Conservation (phyloP, 2,329 filamentous ascomycete species). For the Pezicula radicicola region DNA sequence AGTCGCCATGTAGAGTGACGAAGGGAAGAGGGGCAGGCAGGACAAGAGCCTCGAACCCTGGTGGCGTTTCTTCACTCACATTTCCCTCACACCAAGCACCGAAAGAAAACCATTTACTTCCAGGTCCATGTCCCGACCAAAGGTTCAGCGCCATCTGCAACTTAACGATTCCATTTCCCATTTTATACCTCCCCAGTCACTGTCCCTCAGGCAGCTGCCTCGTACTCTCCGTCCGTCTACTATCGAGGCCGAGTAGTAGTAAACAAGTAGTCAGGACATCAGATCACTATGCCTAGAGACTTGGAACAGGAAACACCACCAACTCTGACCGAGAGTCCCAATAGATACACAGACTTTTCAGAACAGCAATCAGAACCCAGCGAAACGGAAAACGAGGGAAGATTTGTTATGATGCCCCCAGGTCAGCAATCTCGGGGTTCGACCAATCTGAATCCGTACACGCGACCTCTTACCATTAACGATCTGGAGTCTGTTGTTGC, state of each 20-base stretch:
- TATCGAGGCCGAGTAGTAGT: no score
- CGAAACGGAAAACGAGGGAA: neutral
- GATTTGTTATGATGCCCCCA: slow-evolving; percentile 20
- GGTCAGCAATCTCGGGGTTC: slow-evolving; percentile 14
- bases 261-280: neutral
- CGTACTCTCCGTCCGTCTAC: no score
- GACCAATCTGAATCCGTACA: slow-evolving; percentile 67
- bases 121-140: no score
- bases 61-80: no score
- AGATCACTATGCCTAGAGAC: neutral
- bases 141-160: no score
- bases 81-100: no score
- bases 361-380: neutral
- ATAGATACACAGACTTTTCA: neutral
- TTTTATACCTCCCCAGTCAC: neutral
- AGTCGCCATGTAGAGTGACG: no score
- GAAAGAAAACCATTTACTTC: no score
- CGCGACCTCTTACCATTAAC: slow-evolving; percentile 67
- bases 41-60: no score
- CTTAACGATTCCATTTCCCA: no score
- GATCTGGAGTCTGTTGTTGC: slow-evolving; percentile 59
- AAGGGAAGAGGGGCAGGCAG: no score
- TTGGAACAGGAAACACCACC: neutral
- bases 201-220: neutral
- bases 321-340: neutral